A percentile compares a stretch with the other conserved stretches of the same genome.
phyloP scores from a whole-genome alignment of 1,284 basidiomycete genomes.

The Malassezia cuniculi region DNA sequence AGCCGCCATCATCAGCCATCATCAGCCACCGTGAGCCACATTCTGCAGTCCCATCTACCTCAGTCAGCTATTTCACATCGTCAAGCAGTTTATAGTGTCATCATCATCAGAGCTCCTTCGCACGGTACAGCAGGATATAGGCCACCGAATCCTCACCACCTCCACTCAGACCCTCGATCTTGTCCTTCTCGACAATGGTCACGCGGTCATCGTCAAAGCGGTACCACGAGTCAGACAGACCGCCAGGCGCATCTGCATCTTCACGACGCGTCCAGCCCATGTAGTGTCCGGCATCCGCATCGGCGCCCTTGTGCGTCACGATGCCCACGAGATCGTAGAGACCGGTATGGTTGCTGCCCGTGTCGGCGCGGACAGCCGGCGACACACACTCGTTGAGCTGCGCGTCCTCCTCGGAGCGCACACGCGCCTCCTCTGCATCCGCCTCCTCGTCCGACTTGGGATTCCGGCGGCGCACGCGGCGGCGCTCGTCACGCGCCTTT shows the following conservation, averaged over 20 bases:
- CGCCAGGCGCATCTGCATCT: conserved; percentile 10
- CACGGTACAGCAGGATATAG: conserved; percentile 36
- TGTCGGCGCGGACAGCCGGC: conserved; percentile 56
- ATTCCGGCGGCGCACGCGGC: conserved; percentile 67
- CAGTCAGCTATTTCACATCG: not conserved
- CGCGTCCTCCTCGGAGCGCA: conserved; percentile 33
- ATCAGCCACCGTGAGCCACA: conserved; percentile 17
- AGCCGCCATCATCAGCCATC: too few species aligned
- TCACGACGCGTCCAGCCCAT: conserved; percentile 60
- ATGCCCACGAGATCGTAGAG: conserved; percentile 81
- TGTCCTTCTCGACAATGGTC: conserved; percentile 27
- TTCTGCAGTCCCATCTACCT: conserved; percentile 13
- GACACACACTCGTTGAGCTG: conserved; percentile 51
- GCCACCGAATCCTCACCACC: conserved; percentile 42
- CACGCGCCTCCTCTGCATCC: conserved; percentile 52
- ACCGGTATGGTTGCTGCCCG: conserved; percentile 61
- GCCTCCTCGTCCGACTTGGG: conserved; percentile 50
- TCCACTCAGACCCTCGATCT: conserved; percentile 34
- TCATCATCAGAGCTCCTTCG: conserved; percentile 16
- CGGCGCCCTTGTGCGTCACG: conserved; percentile 90
- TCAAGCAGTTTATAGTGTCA: not conserved
- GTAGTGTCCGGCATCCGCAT: conserved; percentile 85
- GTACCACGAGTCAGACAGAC: conserved; percentile 37
- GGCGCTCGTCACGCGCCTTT: conserved; percentile 69
- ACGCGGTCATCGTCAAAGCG: conserved; percentile 43